These are phyloP conservation scores for Puccinia horiana DNA, from an alignment of 1,284 basidiomycete species.

Conservation along the genomic window DNA sequence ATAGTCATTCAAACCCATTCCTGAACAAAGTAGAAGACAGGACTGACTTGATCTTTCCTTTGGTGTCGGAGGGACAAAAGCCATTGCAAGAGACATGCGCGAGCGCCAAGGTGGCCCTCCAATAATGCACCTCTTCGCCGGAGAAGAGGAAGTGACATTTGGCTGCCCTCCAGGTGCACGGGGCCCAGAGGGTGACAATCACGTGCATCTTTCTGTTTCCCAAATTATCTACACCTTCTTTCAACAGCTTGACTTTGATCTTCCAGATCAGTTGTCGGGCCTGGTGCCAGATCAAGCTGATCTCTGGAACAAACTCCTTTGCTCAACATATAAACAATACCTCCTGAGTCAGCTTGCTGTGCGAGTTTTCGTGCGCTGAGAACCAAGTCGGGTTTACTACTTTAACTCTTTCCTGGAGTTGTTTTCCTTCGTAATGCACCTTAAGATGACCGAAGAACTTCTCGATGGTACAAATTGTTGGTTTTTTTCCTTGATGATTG, in stretches of 20 bases:
- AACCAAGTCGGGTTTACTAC: no score
- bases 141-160: slow-evolving; percentile 26
- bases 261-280: slow-evolving; percentile 25
- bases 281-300: slow-evolving; percentile 42
- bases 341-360: background rate
- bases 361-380: no score
- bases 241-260: background rate
- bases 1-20: no score
- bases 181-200: background rate
- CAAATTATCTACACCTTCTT: background rate
- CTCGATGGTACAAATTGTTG: background rate
- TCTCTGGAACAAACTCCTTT: slow-evolving; percentile 39
- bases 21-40: no score
- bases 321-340: background rate
- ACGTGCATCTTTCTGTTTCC: slow-evolving; percentile 10
- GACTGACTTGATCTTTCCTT: slow-evolving; percentile 9
- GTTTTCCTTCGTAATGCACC: slow-evolving; percentile 8
- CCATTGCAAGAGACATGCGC: slow-evolving; percentile 18
- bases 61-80: background rate
- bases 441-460: slow-evolving; percentile 34
- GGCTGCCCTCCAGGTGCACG: background rate
- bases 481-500: background rate
- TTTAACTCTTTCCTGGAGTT: slow-evolving; percentile 22
- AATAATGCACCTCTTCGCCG: slow-evolving; percentile 41
- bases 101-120: background rate